Percentiles rank a stretch among this genome's conserved stretches.
These are phyloP conservation scores for Loxodes magnus DNA, from an alignment of 73 alveolate genomes.

Conservation along the genomic window DNA sequence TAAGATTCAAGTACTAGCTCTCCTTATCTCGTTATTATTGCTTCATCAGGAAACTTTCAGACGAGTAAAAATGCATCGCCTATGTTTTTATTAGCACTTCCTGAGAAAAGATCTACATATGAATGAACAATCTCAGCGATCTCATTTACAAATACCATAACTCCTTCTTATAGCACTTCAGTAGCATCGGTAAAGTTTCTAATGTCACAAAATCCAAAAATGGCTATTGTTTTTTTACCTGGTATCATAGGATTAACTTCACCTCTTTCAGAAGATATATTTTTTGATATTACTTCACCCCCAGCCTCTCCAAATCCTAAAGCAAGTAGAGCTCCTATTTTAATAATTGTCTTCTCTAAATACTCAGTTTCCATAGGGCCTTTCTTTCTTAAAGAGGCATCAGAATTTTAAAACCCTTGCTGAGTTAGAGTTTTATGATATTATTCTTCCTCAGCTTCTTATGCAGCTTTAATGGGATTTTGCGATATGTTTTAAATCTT, in stretches of 20 bases:
- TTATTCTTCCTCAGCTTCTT: too few species aligned
- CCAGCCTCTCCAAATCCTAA: conserved; percentile 33
- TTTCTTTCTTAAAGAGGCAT: too few species aligned
- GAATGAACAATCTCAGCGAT: conserved; percentile 95
- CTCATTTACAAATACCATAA: conserved; percentile 89
- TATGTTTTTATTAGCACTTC: conserved; percentile 94
- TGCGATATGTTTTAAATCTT: conserved; percentile 47
- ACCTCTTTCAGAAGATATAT: conserved; percentile 51
- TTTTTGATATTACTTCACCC: conserved; percentile 39
- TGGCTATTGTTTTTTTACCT: conserved; percentile 55
- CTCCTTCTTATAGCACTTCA: conserved; percentile 73
- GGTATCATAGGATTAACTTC: conserved; percentile 71
- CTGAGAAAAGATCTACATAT: conserved; percentile 69
- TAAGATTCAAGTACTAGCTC: conserved; percentile 16
- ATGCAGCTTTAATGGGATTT: conserved; percentile 45
- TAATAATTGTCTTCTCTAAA: conserved; percentile 92
- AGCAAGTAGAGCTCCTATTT: conserved; percentile 36
- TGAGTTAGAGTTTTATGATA: too few species aligned
- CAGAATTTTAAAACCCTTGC: too few species aligned
- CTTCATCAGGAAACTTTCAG: conserved; percentile 81
- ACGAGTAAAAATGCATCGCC: conserved; percentile 97
- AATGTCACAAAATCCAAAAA: conserved; percentile 83
- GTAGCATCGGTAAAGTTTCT: conserved; percentile 74
- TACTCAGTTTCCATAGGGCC: conserved; percentile 65
- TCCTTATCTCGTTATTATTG: conserved; percentile 1